Evolutionary conservation across 768 basidiomycete genomes (phyloP).

Genomic region (Calvatia gigantea): DNA sequence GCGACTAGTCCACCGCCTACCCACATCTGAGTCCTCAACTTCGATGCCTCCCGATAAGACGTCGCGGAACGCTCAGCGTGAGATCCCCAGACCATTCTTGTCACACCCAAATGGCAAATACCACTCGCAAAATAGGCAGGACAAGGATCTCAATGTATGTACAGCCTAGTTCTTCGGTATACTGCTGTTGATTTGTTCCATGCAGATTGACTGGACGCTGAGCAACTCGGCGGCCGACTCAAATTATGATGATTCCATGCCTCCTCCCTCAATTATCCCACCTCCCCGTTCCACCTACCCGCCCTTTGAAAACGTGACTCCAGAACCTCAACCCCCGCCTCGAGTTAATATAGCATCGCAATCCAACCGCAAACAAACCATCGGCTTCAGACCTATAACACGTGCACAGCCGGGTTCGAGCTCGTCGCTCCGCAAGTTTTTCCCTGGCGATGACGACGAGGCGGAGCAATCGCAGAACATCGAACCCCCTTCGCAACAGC

Average conservation of each 20-base stretch:
- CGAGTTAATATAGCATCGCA: conserved; percentile 10
- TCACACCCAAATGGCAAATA: conserved; percentile 33
- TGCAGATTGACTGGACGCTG: conserved; percentile 18
- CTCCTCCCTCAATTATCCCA: conserved; percentile 12
- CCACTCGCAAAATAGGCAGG: conserved; percentile 10
- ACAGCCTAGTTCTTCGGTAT: background rate
- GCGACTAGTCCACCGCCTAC: conserved; percentile 62
- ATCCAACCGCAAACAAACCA: conserved; percentile 16
- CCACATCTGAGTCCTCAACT: conserved; percentile 33
- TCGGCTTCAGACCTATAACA: conserved; percentile 67
- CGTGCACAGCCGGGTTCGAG: conserved; percentile 33
- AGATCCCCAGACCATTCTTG: conserved; percentile 22
- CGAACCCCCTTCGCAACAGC: conserved; percentile 1
- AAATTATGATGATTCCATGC: background rate
- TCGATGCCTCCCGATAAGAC: conserved; percentile 20
- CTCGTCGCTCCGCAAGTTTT: conserved; percentile 72
- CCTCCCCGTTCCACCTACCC: background rate
- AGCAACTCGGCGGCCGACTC: conserved; percentile 5
- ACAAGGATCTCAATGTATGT: conserved; percentile 8
- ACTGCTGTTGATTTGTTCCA: background rate
- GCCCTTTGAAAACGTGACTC: background rate
- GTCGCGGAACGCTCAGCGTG: conserved; percentile 29
- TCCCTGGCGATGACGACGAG: conserved; percentile 80
- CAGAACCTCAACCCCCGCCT: background rate
- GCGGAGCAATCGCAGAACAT: conserved; percentile 16